Evolutionary conservation across 345 rosid species (phyloP).

Genomic region (Excoecaria agallocha): DNA sequence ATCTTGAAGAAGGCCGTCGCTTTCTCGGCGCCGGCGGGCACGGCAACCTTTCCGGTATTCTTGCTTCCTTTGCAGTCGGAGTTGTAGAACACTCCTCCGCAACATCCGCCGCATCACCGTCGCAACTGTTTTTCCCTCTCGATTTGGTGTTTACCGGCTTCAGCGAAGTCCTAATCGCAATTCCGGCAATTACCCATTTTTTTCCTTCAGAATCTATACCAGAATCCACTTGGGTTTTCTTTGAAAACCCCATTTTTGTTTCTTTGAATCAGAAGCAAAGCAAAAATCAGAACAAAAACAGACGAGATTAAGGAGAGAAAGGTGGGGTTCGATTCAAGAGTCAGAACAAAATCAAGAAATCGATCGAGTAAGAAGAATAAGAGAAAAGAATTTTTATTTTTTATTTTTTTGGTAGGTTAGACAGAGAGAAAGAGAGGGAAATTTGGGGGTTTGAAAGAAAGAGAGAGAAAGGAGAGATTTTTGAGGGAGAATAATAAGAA

Average conservation of each 20-base stretch:
- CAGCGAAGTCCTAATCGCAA: slow-evolving; percentile 51
- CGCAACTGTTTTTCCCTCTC: slow-evolving; percentile 34
- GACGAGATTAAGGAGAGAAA: slow-evolving; percentile 18
- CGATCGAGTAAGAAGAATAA: slow-evolving; percentile 20
- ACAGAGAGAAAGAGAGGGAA: slow-evolving; percentile 11
- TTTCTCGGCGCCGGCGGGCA: slow-evolving; percentile 92
- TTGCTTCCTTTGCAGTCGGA: slow-evolving; percentile 72
- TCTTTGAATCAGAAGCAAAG: background rate
- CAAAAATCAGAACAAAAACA: background rate
- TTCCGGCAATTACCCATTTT: slow-evolving; percentile 81
- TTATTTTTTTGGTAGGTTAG: background rate
- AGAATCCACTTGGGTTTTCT: slow-evolving; percentile 57
- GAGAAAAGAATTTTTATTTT: slow-evolving; percentile 44
- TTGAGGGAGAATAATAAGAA: slow-evolving; percentile 5
- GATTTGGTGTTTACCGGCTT: slow-evolving; percentile 66
- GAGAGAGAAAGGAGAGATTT: slow-evolving; percentile 12
- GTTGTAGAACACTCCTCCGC: slow-evolving; percentile 55
- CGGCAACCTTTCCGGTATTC: slow-evolving; percentile 59
- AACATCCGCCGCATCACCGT: slow-evolving; percentile 19
- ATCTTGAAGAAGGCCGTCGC: slow-evolving; percentile 55
- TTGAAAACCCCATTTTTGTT: slow-evolving; percentile 62
- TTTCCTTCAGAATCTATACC: slow-evolving; percentile 56
- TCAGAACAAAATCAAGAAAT: slow-evolving; percentile 23
- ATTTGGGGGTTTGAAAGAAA: slow-evolving; percentile 9
- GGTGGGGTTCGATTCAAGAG: slow-evolving; percentile 14